Percentiles rank a stretch among this genome's conserved stretches.
These are phyloP conservation scores for Populus tomentosa DNA, from an alignment of 441 rosid species.

Conservation along the genomic window DNA sequence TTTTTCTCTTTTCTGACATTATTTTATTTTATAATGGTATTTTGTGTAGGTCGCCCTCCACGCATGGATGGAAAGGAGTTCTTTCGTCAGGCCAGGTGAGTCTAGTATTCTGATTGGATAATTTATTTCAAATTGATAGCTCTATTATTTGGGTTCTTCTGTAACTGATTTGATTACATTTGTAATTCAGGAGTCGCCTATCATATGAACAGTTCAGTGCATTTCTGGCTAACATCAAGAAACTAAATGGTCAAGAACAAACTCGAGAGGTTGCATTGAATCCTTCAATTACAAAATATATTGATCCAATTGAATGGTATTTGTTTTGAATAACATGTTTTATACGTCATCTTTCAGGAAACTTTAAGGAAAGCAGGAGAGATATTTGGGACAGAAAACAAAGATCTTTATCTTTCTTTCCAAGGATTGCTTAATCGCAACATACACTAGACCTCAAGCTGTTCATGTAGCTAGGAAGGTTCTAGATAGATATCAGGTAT, in stretches of 20 bases:
- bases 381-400: slow-evolving; percentile 82
- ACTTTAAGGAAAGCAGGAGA: slow-evolving; percentile 89
- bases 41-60: slow-evolving; percentile 41
- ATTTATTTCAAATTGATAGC: not conserved
- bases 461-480: slow-evolving; percentile 11
- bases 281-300: not conserved
- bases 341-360: slow-evolving; percentile 48
- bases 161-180: slow-evolving; percentile 15
- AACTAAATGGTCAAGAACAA: slow-evolving; percentile 85
- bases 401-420: slow-evolving; percentile 77
- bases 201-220: slow-evolving; percentile 93
- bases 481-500: slow-evolving; percentile 20
- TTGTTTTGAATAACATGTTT: slow-evolving; percentile 1
- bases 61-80: slow-evolving; percentile 94
- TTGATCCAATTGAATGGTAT: slow-evolving; percentile 2
- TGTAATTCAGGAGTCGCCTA: slow-evolving; percentile 67
- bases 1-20: slow-evolving; percentile 11
- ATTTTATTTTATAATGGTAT: slow-evolving; percentile 4
- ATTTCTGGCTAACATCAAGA: slow-evolving; percentile 86
- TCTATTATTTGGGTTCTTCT: slow-evolving; percentile 1
- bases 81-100: slow-evolving; percentile 91
- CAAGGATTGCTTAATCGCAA: slow-evolving; percentile 84
- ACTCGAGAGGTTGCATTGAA: slow-evolving; percentile 62
- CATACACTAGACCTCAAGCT: slow-evolving; percentile 34
- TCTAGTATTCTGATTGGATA: not conserved